A percentile compares a stretch with the other conserved stretches of the same genome.
phyloP scores from a whole-genome alignment of 495 filamentous ascomycete species.

The Aspergillus incahuasiensis region DNA sequence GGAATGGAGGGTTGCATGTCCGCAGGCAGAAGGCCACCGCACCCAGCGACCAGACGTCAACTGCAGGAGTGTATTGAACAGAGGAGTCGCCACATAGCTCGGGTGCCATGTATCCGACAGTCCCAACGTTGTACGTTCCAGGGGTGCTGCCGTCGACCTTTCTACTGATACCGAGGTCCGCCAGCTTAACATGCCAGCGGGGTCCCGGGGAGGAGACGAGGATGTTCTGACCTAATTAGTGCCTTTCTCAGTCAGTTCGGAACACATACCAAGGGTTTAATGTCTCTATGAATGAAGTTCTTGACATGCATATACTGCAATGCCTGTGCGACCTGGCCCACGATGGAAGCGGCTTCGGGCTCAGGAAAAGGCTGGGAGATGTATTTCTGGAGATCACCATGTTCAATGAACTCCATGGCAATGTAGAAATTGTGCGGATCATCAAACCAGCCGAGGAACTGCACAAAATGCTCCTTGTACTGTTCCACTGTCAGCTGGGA shows the following conservation, averaged over 20 bases:
- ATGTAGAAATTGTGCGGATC: not conserved
- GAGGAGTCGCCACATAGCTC: not conserved
- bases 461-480: not conserved
- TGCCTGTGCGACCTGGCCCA: not conserved
- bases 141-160: no score
- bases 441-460: not conserved
- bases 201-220: not conserved
- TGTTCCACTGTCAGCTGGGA: not conserved
- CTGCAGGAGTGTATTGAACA: not conserved
- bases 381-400: not conserved
- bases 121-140: not conserved
- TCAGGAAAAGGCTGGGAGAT: not conserved
- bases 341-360: not conserved
- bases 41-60: not conserved
- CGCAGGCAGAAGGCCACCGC: not conserved
- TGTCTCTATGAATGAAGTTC: not conserved
- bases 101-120: not conserved
- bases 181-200: not conserved
- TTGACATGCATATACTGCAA: not conserved
- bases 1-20: not conserved
- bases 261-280: not conserved
- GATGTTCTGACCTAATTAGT: not conserved
- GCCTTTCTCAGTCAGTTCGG: no score
- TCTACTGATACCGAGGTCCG: not conserved
- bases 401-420: not conserved